Evolutionary conservation across 2,329 filamentous ascomycete genomes (phyloP).

Genomic region (Chalaropsis ovoidea): DNA sequence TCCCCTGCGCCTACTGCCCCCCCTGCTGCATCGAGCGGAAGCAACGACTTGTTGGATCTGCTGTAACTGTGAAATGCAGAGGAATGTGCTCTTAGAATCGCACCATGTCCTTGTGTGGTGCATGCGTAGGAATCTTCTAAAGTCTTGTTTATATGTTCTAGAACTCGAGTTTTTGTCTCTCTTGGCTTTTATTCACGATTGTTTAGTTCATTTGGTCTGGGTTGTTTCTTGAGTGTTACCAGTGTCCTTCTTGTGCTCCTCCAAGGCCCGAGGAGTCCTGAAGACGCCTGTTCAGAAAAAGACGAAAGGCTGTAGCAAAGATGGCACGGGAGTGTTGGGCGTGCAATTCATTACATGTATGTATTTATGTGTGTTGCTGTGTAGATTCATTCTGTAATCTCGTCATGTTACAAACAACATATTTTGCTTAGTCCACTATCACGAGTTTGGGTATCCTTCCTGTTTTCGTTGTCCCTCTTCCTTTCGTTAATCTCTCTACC

Average conservation of each 20-base stretch:
- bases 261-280: too few relatives aligned
- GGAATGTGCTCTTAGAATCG: background rate
- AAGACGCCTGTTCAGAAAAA: background rate
- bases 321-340: background rate
- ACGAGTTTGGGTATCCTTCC: slow-evolving; percentile 15
- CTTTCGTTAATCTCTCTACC: background rate
- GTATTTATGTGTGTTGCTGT: background rate
- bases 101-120: background rate
- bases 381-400: background rate
- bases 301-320: background rate
- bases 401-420: background rate
- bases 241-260: background rate
- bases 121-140: background rate
- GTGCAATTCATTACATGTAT: slow-evolving; percentile 5
- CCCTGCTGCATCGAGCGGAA: slow-evolving; percentile 31
- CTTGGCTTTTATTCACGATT: slow-evolving; percentile 1
- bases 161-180: background rate
- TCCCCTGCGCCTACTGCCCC: slow-evolving; percentile 28
- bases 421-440: background rate
- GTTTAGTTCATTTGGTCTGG: background rate
- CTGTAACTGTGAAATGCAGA: slow-evolving; percentile 30
- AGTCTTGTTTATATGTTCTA: slow-evolving; percentile 4
- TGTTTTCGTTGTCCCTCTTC: background rate
- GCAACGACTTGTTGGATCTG: slow-evolving; percentile 42
- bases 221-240: background rate